Base-by-base conservation (phyloP, 768 basidiomycete species). In the Russula compacta region DNA sequence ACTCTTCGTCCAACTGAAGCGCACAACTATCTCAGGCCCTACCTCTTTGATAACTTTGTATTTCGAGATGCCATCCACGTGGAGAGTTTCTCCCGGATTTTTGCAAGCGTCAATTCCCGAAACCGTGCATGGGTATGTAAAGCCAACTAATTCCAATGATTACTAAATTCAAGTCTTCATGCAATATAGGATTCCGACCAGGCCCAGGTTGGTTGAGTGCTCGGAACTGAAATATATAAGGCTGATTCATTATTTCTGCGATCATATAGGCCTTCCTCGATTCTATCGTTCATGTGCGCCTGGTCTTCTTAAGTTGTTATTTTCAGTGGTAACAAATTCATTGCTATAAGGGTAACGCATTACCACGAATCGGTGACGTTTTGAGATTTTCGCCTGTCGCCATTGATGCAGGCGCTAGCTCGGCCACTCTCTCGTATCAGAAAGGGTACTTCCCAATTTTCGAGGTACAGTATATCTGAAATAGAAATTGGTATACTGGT, bases 321-420 rank as follows among this genome's bases (percentile, higher is more conserved):
- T 39, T 38, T 6, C n/a, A n/a, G n/a, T n/a, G 17, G 3, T 61
- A 35, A 53, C 29, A 24, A 21, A 11, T 33, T 39, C 24, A 19
- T 61, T 17, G 36, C 32, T 52, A 42, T 29, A 35, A 71, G 70
- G 66, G 67, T 11, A 67, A 73, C 35, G 72, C 66, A 0, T 59
- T 74, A 24, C 17, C 67, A 4, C 66, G 72, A 3, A 65, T 75
- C 6, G 67, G 69, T n/a, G 71, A 73, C n/a, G 70, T 74, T 49
- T 49, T 75, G 32, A 50, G 64, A 5, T 72, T 60, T 42, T n/a
- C 51, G 3, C 55, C 66, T 0, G 70, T 73, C 11, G 51, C 64
- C 35, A 52, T 61, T 42, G 38, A 53, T 35, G 66, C 64, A 1
- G 71, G 66, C 9, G 32, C 47, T 5, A 39, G 42, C 1, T 42